Evolutionary conservation across 2,329 filamentous ascomycete species (phyloP), one percentile per base, ranked within the genome.

Genomic region (Xylaria sp.): DNA sequence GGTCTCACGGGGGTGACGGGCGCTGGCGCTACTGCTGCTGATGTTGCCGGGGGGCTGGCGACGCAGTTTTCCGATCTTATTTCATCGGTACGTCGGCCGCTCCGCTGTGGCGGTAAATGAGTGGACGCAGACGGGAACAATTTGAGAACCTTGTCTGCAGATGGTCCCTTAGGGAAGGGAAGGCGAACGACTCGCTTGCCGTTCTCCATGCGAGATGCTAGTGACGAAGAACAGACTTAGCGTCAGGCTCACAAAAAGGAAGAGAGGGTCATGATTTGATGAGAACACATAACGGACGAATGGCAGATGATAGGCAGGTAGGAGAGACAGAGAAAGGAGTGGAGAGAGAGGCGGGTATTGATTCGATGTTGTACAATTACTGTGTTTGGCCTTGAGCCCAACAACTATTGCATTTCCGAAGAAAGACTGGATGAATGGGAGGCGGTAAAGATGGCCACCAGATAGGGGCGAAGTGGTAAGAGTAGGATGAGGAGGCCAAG

Each of bases 121-220:
- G 29, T 34, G 29, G 29, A 34, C 29, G 11, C 29, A 34, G 29
- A 26, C 24, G 24, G 29, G 9, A 34, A 34, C 11, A 34, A 13
- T 3, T 29, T 21, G 18, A 22, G 22, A 18, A 22, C 29, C 37
- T 29, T n/a, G 18, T 8, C n/a, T 26, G 20, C 19, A 34, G 3
- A 45, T 16, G 34, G 24, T 18, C 11, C 19, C 17, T 39, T 49
- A 13, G 29, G 11, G 7, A 19, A 11, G 9, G 39, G 29, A 22
- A 61, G 37, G 6, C 39, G 38, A 43, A 61, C 58, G 19, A 61
- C 52, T 6, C 58, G 58, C 51, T 41, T 19, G 24, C 58, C 58
- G 3, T 54, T 21, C 48, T 54, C 47, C 52, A 61, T 61, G 3
- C 58, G 55, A 40, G 55, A 56, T 52, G 58, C 58, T 61, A 50